Evolutionary conservation across 2,329 filamentous ascomycete species (phyloP).

Genomic region (Claviceps fusiformis): DNA sequence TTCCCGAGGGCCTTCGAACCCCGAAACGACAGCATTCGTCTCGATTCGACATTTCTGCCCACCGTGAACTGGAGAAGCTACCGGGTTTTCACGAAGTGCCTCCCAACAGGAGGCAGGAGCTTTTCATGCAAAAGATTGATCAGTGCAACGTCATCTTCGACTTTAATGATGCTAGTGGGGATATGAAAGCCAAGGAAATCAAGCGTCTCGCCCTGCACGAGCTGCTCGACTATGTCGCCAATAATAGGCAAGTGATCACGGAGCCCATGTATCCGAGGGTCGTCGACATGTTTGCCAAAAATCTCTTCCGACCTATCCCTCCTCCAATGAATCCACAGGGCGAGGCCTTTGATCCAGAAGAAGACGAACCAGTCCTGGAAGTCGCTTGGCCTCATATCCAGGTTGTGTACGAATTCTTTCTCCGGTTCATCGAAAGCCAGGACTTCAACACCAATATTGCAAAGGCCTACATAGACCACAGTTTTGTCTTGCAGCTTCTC

Average conservation of each 20-base stretch:
- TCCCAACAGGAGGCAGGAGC: constrained; percentile 82
- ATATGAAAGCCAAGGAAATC: constrained; percentile 99
- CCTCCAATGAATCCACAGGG: constrained; percentile 96
- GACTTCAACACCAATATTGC: constrained; percentile 99
- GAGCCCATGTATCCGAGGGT: constrained; percentile 98
- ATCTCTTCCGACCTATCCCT: constrained; percentile 91
- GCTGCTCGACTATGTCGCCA: constrained; percentile 92
- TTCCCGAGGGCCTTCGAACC: constrained; percentile 86
- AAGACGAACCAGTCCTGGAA: constrained; percentile 94
- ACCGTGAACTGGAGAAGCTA: constrained; percentile 91
- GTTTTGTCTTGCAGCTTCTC: constrained; percentile 91
- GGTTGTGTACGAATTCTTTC: constrained; percentile 98
- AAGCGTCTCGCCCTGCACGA: constrained; percentile 93
- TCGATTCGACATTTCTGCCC: constrained; percentile 92
- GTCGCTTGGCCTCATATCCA: constrained; percentile 99
- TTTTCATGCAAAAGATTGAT: constrained; percentile 99
- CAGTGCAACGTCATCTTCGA: constrained; percentile 99
- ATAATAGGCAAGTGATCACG: constrained; percentile 95
- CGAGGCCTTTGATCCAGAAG: constrained; percentile 95
- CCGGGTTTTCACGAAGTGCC: constrained; percentile 97
- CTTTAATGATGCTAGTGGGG: constrained; percentile 93
- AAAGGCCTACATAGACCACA: constrained; percentile 96
- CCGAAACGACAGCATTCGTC: constrained; percentile 96
- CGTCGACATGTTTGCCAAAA: constrained; percentile 99
- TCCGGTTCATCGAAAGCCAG: constrained; percentile 97